Conservation (phyloP, 2,329 filamentous ascomycete species). For the Grosmannia serpens region DNA sequence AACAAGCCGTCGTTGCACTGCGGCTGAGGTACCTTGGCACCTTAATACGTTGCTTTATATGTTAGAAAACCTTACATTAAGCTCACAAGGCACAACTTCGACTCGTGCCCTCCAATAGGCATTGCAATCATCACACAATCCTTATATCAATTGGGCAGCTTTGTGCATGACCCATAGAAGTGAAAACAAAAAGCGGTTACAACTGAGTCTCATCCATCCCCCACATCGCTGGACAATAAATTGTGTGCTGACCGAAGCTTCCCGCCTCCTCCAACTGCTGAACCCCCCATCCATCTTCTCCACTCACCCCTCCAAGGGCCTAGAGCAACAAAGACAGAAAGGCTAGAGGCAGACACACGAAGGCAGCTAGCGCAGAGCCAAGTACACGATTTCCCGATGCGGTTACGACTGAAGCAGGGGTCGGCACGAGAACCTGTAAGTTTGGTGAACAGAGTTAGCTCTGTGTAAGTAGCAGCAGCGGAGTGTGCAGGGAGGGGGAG, state of each 20-base stretch:
- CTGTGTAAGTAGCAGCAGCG: neutral
- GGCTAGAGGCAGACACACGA: neutral
- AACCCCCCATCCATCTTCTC: neutral
- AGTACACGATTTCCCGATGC: neutral
- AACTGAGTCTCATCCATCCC: neutral
- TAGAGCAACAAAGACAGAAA: neutral
- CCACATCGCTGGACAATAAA: neutral
- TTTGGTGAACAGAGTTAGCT: neutral
- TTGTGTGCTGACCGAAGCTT: neutral
- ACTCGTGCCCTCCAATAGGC: neutral
- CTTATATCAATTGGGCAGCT: neutral
- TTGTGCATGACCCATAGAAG: neutral
- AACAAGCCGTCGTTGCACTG: neutral
- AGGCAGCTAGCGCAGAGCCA: neutral
- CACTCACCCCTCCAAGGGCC: neutral
- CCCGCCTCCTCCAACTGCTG: neutral
- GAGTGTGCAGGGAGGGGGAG: neutral
- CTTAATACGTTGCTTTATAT: neutral
- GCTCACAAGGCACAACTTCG: neutral
- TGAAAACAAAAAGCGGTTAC: neutral
- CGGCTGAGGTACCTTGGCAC: neutral
- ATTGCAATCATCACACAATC: neutral
- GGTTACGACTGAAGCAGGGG: neutral
- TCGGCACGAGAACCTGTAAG: neutral
- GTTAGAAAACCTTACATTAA: neutral